Percentiles rank a stretch among this genome's conserved stretches.
phyloP scores from a whole-genome alignment of 164 flowering plant species.

The Aristolochia californica region DNA sequence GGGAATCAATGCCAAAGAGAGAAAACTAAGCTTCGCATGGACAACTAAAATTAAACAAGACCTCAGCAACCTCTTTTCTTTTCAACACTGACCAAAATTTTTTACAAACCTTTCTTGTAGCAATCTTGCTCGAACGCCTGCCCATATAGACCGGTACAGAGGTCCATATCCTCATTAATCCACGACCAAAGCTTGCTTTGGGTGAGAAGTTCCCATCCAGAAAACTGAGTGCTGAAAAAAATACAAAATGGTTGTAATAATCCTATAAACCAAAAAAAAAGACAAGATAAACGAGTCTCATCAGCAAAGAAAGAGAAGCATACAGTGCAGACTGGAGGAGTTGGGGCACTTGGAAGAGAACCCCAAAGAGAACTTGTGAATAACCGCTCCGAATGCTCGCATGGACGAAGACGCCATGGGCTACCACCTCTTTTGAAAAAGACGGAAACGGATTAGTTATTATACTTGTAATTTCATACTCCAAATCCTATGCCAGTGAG shows the following conservation, averaged over 20 bases:
- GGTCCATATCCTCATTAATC: constrained; percentile 56
- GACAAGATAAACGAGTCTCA: not conserved
- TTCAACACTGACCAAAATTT: no score
- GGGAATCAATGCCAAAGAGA: no score
- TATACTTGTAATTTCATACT: no score
- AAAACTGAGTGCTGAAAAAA: constrained; percentile 21
- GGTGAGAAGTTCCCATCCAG: constrained; percentile 13
- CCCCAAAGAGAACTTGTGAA: constrained; percentile 42
- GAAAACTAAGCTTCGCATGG: no score
- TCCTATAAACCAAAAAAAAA: not conserved
- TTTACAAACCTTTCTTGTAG: constrained; percentile 89
- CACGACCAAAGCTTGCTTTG: constrained; percentile 9
- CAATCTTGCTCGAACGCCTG: constrained; percentile 85
- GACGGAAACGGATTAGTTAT: no score
- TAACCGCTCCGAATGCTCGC: constrained; percentile 34
- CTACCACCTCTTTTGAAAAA: no score
- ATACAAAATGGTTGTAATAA: not conserved
- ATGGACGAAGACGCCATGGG: constrained; percentile 23
- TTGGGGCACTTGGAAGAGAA: constrained; percentile 25
- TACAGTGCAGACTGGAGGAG: constrained; percentile 18
- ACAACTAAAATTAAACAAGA: no score
- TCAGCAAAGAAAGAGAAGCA: constrained; percentile 4
- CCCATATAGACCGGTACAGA: constrained; percentile 82
- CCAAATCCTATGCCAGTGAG: no score
- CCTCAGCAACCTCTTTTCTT: no score